A percentile compares a stretch with the other conserved stretches of the same genome.
These are phyloP conservation scores for Lentinula sp. DNA, from an alignment of 768 basidiomycete genomes.

Conservation along the genomic window DNA sequence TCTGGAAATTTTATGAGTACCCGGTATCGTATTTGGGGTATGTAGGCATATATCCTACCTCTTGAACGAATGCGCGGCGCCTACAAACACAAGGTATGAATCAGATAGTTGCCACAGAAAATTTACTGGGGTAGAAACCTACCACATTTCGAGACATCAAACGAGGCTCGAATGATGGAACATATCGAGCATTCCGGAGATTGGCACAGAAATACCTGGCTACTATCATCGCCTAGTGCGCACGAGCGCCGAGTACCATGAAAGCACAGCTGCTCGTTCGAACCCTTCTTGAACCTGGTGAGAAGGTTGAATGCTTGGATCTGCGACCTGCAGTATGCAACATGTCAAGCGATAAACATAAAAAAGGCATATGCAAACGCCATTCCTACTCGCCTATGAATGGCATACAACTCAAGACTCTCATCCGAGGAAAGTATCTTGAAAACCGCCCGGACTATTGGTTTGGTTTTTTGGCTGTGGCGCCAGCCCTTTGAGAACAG, in stretches of 20 bases:
- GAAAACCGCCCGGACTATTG: constrained; percentile 43
- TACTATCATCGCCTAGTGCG: constrained; percentile 45
- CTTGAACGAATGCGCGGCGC: neutral
- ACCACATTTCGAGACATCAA: constrained; percentile 57
- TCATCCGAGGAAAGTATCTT: constrained; percentile 43
- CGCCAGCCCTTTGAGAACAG: constrained; percentile 50
- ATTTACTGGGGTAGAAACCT: constrained; percentile 10
- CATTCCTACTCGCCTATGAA: constrained; percentile 33
- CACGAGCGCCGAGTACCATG: constrained; percentile 64
- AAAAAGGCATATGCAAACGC: neutral
- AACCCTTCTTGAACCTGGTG: constrained; percentile 11
- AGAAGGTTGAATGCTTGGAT: constrained; percentile 5
- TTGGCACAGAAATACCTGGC: constrained; percentile 40
- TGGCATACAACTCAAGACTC: constrained; percentile 35
- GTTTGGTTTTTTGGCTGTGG: constrained; percentile 46
- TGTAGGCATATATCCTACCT: neutral
- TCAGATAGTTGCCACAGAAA: neutral
- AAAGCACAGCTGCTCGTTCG: constrained; percentile 56
- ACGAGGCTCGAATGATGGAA: constrained; percentile 50
- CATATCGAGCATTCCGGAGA: constrained; percentile 50
- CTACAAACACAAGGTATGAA: neutral
- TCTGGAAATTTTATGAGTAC: constrained; percentile 20
- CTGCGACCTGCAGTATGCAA: neutral
- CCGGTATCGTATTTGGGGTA: neutral
- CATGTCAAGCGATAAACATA: neutral